Conservation (phyloP, 2,329 filamentous ascomycete genomes). For the Colletotrichum spinosum region DNA sequence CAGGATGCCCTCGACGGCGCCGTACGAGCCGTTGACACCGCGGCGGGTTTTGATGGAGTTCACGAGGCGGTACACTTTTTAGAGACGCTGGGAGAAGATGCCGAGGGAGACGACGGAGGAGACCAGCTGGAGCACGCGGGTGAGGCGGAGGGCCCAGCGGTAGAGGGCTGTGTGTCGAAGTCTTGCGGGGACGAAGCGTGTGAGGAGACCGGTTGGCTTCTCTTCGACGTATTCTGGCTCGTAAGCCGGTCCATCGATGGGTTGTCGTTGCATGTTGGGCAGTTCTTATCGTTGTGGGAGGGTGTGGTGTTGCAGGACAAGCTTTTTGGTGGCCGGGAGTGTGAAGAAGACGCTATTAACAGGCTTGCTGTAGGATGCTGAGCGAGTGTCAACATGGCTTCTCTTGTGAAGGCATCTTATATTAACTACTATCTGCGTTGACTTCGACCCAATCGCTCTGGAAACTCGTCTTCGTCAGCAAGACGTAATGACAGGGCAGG, state of each 20-base stretch:
- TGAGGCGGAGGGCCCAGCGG: conserved; percentile 47
- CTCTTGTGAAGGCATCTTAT: no score
- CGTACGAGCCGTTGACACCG: conserved; percentile 46
- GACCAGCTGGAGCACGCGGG: conserved; percentile 56
- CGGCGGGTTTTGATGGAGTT: conserved; percentile 45
- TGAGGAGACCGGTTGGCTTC: conserved; percentile 38
- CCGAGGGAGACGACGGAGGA: conserved; percentile 55
- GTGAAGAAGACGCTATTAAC: no score
- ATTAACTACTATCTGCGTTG: no score
- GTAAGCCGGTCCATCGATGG: neutral
- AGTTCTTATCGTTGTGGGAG: no score
- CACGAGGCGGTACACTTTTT: conserved; percentile 52
- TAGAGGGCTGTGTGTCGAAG: conserved; percentile 38
- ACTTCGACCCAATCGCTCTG: no score
- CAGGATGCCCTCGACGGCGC: conserved; percentile 57
- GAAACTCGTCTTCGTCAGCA: no score
- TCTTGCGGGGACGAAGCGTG: conserved; percentile 37
- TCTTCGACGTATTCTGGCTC: neutral
- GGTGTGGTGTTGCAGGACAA: no score
- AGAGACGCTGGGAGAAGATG: conserved; percentile 54
- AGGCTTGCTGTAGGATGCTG: no score
- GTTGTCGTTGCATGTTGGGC: neutral
- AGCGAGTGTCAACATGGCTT: no score
- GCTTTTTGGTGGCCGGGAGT: no score
- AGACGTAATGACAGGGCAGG: no score